Conservation (phyloP, 306 rosid genomes). For the Trifolium pratense region DNA sequence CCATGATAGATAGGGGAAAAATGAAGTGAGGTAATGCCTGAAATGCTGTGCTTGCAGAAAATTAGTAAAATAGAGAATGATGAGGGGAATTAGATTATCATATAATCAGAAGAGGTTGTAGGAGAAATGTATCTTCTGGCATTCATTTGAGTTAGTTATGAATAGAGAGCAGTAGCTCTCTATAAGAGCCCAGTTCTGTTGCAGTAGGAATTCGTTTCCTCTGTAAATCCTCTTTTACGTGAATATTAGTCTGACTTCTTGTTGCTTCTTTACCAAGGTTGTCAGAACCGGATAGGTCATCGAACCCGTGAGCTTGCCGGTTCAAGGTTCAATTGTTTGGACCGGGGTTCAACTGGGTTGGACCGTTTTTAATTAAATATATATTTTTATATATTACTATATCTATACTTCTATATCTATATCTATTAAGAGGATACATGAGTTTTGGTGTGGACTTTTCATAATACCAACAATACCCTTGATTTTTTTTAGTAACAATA, state of each 20-base stretch:
- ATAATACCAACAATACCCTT: too few species aligned
- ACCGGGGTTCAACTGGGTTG: too few species aligned
- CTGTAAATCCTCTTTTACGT: background rate
- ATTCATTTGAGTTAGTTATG: background rate
- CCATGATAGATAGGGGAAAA: background rate
- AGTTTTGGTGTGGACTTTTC: too few species aligned
- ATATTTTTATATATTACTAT: too few species aligned
- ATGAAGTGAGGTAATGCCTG: background rate
- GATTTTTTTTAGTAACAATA: too few species aligned
- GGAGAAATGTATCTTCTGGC: background rate
- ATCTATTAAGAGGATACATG: too few species aligned
- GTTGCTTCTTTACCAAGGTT: background rate
- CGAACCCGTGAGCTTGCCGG: too few species aligned
- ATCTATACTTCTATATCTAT: too few species aligned
- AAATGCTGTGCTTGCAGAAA: background rate
- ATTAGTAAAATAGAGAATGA: background rate
- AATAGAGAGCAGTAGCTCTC: background rate
- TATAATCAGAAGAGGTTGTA: background rate
- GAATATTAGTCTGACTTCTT: background rate
- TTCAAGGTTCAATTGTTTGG: too few species aligned
- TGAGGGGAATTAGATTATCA: background rate
- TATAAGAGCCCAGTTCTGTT: background rate
- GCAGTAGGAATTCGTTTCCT: background rate
- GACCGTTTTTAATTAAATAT: too few species aligned
- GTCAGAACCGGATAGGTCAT: too few species aligned